phyloP scores from a whole-genome alignment of 495 filamentous ascomycete species.

The Alectoria sarmentosa region DNA sequence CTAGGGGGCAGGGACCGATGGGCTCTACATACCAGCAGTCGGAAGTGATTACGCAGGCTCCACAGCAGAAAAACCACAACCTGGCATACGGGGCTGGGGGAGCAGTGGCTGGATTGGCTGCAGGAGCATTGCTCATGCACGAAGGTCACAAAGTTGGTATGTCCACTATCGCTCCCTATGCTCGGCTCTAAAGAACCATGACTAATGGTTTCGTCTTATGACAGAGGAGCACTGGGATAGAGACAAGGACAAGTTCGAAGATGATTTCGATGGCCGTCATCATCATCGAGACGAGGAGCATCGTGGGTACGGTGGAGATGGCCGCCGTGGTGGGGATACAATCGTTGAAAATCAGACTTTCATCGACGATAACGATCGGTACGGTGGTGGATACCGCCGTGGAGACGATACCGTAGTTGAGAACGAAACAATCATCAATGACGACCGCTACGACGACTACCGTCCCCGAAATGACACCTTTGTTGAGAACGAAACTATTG shows the following conservation, averaged over 20 bases:
- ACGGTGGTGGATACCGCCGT: background rate
- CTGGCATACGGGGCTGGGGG: background rate
- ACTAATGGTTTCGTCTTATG: background rate
- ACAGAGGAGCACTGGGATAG: background rate
- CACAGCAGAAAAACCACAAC: constrained; percentile 1
- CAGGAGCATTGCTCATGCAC: constrained; percentile 1
- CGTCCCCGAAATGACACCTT: background rate
- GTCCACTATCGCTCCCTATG: background rate
- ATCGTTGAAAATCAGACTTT: background rate
- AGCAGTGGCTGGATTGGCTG: constrained; percentile 2
- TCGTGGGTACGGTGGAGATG: background rate
- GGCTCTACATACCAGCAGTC: constrained; percentile 5
- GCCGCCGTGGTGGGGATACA: background rate
- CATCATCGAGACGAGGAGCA: background rate
- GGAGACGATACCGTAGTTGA: background rate
- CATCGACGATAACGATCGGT: background rate
- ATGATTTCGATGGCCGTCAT: background rate
- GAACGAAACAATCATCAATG: background rate
- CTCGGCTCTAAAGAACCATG: background rate
- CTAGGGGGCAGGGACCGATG: background rate
- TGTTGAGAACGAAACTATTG: background rate
- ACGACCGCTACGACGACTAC: background rate
- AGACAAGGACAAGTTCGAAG: constrained; percentile 3
- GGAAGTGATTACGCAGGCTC: background rate
- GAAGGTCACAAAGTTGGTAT: constrained; percentile 6